A percentile compares a stretch with the other conserved stretches of the same genome.
Evolutionary conservation across 2,329 filamentous ascomycete genomes (phyloP).

Genomic region (Talaromyces rugulosus): DNA sequence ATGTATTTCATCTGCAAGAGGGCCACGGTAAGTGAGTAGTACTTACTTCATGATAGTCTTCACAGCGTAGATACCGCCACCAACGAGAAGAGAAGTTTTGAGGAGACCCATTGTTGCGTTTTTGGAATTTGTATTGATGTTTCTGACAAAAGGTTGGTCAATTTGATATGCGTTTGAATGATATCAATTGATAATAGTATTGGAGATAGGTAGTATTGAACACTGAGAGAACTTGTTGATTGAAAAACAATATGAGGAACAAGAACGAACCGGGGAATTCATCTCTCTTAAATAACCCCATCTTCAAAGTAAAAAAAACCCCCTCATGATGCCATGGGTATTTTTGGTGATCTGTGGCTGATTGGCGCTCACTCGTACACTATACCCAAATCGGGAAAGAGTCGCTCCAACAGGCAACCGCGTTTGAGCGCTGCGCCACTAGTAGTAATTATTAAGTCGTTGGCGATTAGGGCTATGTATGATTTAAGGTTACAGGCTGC

Average conservation of each 20-base stretch:
- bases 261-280: background rate
- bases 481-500: background rate
- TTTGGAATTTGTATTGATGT: no score
- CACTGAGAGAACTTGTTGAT: background rate
- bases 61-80: background rate
- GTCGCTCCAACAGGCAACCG: background rate
- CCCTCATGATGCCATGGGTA: background rate
- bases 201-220: background rate
- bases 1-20: background rate
- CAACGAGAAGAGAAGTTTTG: constrained; percentile 4
- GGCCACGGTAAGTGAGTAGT: background rate
- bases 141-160: background rate
- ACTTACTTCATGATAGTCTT: background rate
- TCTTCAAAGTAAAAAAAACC: background rate
- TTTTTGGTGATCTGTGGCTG: background rate
- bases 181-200: background rate
- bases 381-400: background rate
- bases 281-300: background rate
- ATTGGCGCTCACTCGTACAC: constrained; percentile 4
- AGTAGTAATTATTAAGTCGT: background rate
- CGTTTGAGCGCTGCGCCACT: background rate
- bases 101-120: constrained; percentile 6
- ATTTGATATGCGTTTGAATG: background rate
- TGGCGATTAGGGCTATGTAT: background rate
- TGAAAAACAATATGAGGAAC: no score